A percentile compares a stretch with the other conserved stretches of the same genome.
phyloP scores from a whole-genome alignment of 495 filamentous ascomycete genomes.

The Penicillium canescens region DNA sequence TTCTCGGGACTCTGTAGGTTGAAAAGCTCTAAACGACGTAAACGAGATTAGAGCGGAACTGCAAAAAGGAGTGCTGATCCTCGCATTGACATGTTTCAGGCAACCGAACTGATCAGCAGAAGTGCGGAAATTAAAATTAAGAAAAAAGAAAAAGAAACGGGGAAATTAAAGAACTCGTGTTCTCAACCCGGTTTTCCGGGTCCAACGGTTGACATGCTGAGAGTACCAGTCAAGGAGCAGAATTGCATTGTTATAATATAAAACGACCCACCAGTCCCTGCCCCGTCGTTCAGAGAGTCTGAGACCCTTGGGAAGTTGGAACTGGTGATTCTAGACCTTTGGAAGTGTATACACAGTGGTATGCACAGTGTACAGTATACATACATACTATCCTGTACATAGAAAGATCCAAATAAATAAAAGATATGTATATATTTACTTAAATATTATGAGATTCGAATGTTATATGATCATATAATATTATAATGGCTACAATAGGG shows the following conservation, averaged over 20 bases:
- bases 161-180: background rate
- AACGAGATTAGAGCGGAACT: background rate
- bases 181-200: background rate
- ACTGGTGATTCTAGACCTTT: too few relatives aligned
- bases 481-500: too few relatives aligned
- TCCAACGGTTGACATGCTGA: background rate
- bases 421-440: too few relatives aligned
- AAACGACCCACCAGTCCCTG: background rate
- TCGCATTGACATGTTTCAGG: constrained; percentile 26
- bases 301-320: too few relatives aligned
- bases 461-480: too few relatives aligned
- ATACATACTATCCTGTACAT: too few relatives aligned
- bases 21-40: background rate
- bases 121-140: background rate
- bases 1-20: background rate
- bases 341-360: too few relatives aligned
- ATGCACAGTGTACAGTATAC: too few relatives aligned
- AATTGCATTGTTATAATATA: background rate
- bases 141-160: background rate
- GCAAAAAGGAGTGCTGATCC: constrained; percentile 16
- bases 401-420: too few relatives aligned
- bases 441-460: too few relatives aligned
- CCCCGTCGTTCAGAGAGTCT: constrained; percentile 20
- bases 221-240: background rate
- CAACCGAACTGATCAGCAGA: constrained; percentile 17